Base-by-base conservation (phyloP, 805 yeast species). In the Monosporozyma unispora region DNA sequence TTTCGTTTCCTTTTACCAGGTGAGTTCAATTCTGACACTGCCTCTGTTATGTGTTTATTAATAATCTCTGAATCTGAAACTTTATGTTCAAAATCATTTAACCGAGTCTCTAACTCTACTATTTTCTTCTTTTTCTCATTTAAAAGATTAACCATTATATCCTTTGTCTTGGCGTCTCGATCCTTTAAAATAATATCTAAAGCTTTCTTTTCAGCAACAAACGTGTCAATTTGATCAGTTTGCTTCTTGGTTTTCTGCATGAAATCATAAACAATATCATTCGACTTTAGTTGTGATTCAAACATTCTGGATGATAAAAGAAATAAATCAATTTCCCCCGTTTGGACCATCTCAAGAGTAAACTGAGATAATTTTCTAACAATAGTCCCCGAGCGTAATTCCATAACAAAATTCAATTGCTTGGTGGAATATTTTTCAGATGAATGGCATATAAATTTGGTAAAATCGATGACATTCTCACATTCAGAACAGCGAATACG, bases 71-170 rank as follows among this genome's bases (percentile, higher is more conserved):
- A 48, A 45, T 62, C 66, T 4, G 51, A 33, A 16, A 41, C 21
- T 16, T 35, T 27, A 21, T 29, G 27, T 12, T 44, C 49, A 33
- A 47, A 40, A 0, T 12, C 42, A n/a, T 45, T 40, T 21, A 62
- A 43, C 41, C 46, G 48, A 6, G 43, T 39, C 28, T 54, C 46
- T 22, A 62, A 50, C 19, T 57, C 55, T 1, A 43, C 27, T 1
- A 62, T 62, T 44, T 54, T 59, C 23, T 25, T 46, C 31, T 64
- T 64, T 52, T 64, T 64, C 31, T 59, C 62, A 48, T 63, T 63
- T 38, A 64, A 44, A 18, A 60, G 48, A 7, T 50, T 52, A 8
- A 57, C 54, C n/a, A 57, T 52, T 6, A 63, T 47, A 7, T 46
- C 11, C 37, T 56, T 57, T 6, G 62, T 55, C 19, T 54, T 55